Base-by-base conservation (phyloP, 1,139 yeast genomes). In the Kodamaea suecica region DNA sequence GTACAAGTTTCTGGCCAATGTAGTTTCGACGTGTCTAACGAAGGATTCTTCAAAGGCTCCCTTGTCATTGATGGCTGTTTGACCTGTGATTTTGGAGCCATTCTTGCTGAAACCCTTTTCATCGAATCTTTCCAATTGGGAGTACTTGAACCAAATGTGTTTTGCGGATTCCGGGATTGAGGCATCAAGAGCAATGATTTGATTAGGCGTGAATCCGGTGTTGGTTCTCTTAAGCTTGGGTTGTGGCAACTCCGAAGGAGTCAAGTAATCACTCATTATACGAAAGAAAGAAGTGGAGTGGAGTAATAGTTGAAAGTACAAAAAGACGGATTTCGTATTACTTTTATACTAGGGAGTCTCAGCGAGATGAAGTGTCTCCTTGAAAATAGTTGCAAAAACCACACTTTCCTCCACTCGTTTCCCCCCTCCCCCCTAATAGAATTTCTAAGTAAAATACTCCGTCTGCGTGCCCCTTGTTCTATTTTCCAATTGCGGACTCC, bases 151-250 rank as follows among this genome's bases (percentile, higher is more conserved):
- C 97, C 97, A 88, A 16, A 78, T 61, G 44, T 78, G 76, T 48
- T 95, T 79, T 30, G 90, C 82, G 42, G 79, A 73, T 42, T 80
- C 72, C 1, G 97, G 96, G 52, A 88, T 87, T 20, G 79, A 70
- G 23, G 88, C 78, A 57, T 87, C 96, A 52, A 84, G 80, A 28
- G 86, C 77, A 53, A 82, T 79, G 51, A 88, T 84, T 59, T 88
- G 95, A 49, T 85, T 84, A 13, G 95, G 95, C 10, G 95, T 80
- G 61, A 87, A 84, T 28, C 97, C 97, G 1, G 95, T 85, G 53
- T 85, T 73, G 37, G 96, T 80, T 53, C 96, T 74, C 52, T 78
- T 79, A 42, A 69, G 60, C 41, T 59, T 60, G 32, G 74, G 73
- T 35, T 55, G 63, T 14, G 74, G 74, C 47, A 66, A 52, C 27